phyloP scores from a whole-genome alignment of 805 yeast genomes.

The Clavispora vitiphila region DNA sequence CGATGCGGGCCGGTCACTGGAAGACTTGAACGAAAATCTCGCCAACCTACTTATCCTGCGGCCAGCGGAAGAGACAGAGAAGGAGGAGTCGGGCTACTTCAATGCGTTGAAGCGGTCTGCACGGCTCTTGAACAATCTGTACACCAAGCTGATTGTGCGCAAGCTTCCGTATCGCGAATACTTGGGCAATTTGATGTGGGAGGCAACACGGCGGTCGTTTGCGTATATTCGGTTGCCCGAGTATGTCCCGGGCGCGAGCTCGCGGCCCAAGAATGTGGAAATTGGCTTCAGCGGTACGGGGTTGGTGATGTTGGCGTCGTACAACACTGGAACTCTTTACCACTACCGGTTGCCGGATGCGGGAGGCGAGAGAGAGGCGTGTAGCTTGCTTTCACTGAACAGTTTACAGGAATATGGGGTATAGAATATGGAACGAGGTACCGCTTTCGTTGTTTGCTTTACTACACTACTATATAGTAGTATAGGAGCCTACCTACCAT shows the following conservation, averaged over 20 bases:
- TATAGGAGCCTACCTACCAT: no score
- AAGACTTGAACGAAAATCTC: slow-evolving; percentile 39
- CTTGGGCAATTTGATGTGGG: slow-evolving; percentile 37
- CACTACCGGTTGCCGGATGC: slow-evolving; percentile 31
- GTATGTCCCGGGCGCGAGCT: slow-evolving; percentile 14
- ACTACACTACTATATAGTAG: no score
- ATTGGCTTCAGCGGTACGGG: slow-evolving; percentile 32
- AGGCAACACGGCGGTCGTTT: slow-evolving; percentile 39
- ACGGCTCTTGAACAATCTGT: slow-evolving; percentile 28
- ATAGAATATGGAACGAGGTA: no score
- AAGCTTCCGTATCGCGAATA: slow-evolving; percentile 38
- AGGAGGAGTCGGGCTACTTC: slow-evolving; percentile 10
- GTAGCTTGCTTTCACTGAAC: slow-evolving; percentile 26
- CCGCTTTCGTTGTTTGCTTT: no score
- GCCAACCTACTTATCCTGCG: slow-evolving; percentile 31
- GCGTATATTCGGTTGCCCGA: slow-evolving; percentile 37
- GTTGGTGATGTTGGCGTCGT: slow-evolving; percentile 32
- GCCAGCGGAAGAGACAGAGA: slow-evolving; percentile 3
- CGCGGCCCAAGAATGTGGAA: slow-evolving; percentile 21
- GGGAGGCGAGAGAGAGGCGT: slow-evolving; percentile 23
- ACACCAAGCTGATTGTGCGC: slow-evolving; percentile 34
- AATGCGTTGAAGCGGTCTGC: slow-evolving; percentile 21
- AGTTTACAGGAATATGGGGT: slow-evolving; percentile 6
- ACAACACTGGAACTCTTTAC: slow-evolving; percentile 34
- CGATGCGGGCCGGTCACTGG: slow-evolving; percentile 25